Conservation (phyloP, 1,284 basidiomycete genomes). For the Irpex sp. region DNA sequence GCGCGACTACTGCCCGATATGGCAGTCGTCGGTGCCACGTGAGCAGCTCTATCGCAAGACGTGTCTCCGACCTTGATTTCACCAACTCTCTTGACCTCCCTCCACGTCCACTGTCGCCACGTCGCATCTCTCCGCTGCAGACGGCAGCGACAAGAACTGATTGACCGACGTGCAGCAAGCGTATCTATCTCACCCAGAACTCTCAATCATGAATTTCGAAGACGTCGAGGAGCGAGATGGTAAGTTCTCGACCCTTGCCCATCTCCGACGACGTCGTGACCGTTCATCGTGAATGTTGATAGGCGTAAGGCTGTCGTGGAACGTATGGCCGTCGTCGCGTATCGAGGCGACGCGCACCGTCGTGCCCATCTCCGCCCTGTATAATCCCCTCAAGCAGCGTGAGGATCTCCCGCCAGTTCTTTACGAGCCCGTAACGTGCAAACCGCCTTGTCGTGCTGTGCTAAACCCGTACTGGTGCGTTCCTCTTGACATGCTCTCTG, state of each 20-base stretch:
- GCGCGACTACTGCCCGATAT: neutral
- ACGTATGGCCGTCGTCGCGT: slow-evolving; percentile 96
- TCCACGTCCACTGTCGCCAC: neutral
- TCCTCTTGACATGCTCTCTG: neutral
- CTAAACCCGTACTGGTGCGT: slow-evolving; percentile 94
- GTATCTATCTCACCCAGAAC: neutral
- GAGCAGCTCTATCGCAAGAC: neutral
- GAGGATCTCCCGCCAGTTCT: slow-evolving; percentile 95
- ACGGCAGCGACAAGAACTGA: too few species aligned
- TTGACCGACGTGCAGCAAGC: neutral
- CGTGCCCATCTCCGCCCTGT: slow-evolving; percentile 96
- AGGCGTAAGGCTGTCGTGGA: slow-evolving; percentile 95
- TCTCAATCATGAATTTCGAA: slow-evolving; percentile 46
- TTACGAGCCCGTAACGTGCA: slow-evolving; percentile 98
- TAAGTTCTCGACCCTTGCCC: slow-evolving; percentile 19
- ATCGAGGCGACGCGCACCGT: slow-evolving; percentile 98
- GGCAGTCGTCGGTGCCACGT: neutral
- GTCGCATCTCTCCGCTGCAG: too few species aligned
- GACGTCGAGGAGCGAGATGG: slow-evolving; percentile 63
- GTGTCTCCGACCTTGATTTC: neutral
- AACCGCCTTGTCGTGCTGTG: slow-evolving; percentile 94
- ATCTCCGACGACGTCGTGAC: neutral
- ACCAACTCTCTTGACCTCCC: neutral
- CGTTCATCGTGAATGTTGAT: neutral
- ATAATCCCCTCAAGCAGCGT: slow-evolving; percentile 92